Evolutionary conservation across 148 eudicot genomes (phyloP).

Genomic region (Simmondsia chinensis): DNA sequence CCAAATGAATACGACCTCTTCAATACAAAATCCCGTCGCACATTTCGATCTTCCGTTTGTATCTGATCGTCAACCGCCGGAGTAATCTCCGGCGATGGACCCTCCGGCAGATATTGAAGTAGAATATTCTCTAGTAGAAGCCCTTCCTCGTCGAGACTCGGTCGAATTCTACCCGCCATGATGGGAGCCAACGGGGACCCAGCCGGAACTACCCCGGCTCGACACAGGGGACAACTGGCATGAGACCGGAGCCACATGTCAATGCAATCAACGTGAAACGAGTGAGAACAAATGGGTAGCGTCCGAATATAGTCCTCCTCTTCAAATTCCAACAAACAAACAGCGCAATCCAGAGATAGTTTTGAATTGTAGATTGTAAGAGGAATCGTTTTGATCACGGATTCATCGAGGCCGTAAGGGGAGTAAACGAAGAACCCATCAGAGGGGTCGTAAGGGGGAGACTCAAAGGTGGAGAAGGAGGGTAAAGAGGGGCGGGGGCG

Average conservation of each 20-base stretch:
- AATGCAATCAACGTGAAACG: conserved; percentile 88
- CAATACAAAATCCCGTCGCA: conserved; percentile 34
- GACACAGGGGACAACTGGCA: conserved; percentile 86
- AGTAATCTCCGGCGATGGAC: conserved; percentile 13
- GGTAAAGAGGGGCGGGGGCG: conserved; percentile 30
- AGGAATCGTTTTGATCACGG: conserved; percentile 66
- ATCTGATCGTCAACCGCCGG: conserved; percentile 12
- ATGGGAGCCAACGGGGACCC: conserved; percentile 57
- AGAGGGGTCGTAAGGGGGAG: conserved; percentile 40
- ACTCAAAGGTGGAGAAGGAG: conserved; percentile 33
- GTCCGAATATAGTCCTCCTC: conserved; percentile 78
- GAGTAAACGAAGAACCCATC: conserved; percentile 50
- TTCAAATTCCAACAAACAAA: conserved; percentile 73
- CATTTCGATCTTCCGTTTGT: conserved; percentile 12
- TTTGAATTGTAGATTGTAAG: conserved; percentile 44
- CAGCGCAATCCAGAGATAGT: conserved; percentile 58
- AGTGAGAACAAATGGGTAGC: conserved; percentile 64
- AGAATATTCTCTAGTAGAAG: conserved; percentile 35
- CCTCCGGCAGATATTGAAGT: conserved; percentile 34
- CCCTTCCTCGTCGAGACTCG: conserved; percentile 46
- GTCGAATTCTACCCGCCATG: conserved; percentile 75
- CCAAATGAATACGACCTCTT: conserved; percentile 84
- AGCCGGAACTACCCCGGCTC: conserved; percentile 44
- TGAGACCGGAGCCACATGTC: conserved; percentile 82
- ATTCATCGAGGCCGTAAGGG: conserved; percentile 74